A percentile compares a stretch with the other conserved stretches of the same genome.
Evolutionary conservation across 2,329 filamentous ascomycete genomes (phyloP).

Genomic region (Cladophialophora yegresii): DNA sequence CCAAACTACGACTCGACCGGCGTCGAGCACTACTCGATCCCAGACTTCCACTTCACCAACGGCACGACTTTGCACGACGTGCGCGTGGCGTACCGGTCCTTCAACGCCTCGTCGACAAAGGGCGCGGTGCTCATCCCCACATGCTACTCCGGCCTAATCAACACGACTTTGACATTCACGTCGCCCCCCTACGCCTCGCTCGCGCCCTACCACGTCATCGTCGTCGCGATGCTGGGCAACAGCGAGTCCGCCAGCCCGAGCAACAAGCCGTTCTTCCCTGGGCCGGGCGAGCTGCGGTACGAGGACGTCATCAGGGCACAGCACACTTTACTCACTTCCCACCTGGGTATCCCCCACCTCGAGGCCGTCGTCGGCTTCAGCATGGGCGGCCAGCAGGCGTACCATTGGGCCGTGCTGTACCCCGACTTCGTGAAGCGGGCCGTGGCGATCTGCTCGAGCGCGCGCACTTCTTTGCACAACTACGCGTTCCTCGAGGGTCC

Average conservation of each 20-base stretch:
- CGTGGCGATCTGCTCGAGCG: slow-evolving; percentile 51
- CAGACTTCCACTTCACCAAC: slow-evolving; percentile 45
- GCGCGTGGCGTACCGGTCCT: slow-evolving; percentile 47
- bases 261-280: slow-evolving; percentile 48
- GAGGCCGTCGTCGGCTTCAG: slow-evolving; percentile 52
- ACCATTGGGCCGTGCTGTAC: slow-evolving; percentile 52
- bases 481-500: slow-evolving; percentile 53
- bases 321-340: slow-evolving; percentile 43
- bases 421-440: slow-evolving; percentile 46
- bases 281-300: slow-evolving; percentile 43
- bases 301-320: slow-evolving; percentile 50
- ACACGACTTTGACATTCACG: slow-evolving; percentile 53
- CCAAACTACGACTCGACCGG: slow-evolving; percentile 35
- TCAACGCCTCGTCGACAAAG: slow-evolving; percentile 43
- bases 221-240: slow-evolving; percentile 53
- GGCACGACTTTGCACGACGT: slow-evolving; percentile 41
- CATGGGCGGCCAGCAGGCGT: slow-evolving; percentile 55
- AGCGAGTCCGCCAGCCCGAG: slow-evolving; percentile 53
- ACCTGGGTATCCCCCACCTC: slow-evolving; percentile 42
- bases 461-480: slow-evolving; percentile 52
- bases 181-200: slow-evolving; percentile 42
- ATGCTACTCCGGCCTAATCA: slow-evolving; percentile 57
- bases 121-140: slow-evolving; percentile 55
- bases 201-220: slow-evolving; percentile 48
- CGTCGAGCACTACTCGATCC: slow-evolving; percentile 42